Conservation (phyloP, 1,139 yeast genomes). For the Trichomonascaceae sp. region DNA sequence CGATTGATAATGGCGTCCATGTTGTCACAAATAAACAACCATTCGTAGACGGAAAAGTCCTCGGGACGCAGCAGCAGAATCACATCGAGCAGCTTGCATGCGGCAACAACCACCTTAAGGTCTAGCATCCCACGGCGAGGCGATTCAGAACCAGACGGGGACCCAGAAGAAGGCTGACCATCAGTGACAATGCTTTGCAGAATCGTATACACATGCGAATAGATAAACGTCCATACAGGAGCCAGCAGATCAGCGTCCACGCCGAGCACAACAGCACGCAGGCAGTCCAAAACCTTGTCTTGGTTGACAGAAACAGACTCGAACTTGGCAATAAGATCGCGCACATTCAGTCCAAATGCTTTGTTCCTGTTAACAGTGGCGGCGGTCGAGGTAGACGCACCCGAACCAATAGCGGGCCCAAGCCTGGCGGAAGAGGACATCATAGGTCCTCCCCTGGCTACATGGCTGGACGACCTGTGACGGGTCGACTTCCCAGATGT, state of each 20-base stretch:
- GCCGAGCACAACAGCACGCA: slow-evolving; percentile 51
- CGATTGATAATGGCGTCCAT: slow-evolving; percentile 45
- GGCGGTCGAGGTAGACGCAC: background rate
- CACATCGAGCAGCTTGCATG: slow-evolving; percentile 69
- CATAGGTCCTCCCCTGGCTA: no score
- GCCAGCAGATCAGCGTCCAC: slow-evolving; percentile 52
- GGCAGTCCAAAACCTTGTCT: slow-evolving; percentile 34
- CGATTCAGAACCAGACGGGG: no score
- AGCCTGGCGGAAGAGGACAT: no score
- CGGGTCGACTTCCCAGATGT: no score
- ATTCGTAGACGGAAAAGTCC: slow-evolving; percentile 67
- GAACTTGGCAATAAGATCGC: slow-evolving; percentile 39
- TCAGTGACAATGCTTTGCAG: slow-evolving; percentile 33
- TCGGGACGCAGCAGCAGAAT: slow-evolving; percentile 54
- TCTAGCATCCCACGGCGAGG: no score
- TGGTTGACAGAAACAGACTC: slow-evolving; percentile 26
- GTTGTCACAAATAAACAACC: slow-evolving; percentile 72
- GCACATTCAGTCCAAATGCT: slow-evolving; percentile 36
- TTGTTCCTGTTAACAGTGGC: background rate
- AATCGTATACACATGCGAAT: slow-evolving; percentile 44
- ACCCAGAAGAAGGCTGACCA: slow-evolving; percentile 24
- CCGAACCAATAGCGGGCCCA: no score
- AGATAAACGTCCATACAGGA: slow-evolving; percentile 59
- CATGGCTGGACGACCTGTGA: no score
- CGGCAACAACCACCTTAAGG: slow-evolving; percentile 27